Evolutionary conservation across 2,329 filamentous ascomycete species (phyloP), one percentile per base, ranked within the genome.

Genomic region (Boeremia lycopersici): DNA sequence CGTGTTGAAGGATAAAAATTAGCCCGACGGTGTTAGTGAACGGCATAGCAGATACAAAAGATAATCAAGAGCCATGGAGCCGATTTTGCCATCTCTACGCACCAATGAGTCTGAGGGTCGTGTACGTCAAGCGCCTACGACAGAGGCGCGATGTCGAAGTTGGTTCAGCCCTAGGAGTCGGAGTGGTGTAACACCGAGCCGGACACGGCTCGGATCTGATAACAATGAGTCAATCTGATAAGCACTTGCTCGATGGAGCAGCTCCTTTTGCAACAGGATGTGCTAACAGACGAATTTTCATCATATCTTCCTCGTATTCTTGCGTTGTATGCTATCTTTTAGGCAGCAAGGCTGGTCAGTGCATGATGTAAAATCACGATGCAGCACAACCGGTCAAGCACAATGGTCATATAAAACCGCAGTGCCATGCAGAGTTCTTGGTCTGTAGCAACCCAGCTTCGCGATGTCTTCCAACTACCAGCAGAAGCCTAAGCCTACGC

Each of bases 181-280:
- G 36, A 39, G 6, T 39, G 10, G 8, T 19, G 19, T n/a, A 6
- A 12, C 19, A 25, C 36, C 11, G 36, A 39, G 19, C 19, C 52
- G 17, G 46, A 55, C 29, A 36, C 23, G 19, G 25, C 33, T 46
- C 46, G 46, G 52, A 55, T 55, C 52, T 50, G 52, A 49, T 55
- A 55, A 55, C 30, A 3, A 4, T 30, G 33, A 50, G 31, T 44
- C 48, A 39, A 44, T 50, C 40, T 44, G 40, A 45, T 51, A 51
- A 51, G 40, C 40, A 39, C 41, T 45, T 38, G 34, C 17, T 15
- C 7, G 26, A 25, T 36, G 1, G 15, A 38, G 15, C 17, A 13
- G 15, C n/a, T 34, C 13, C 39, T 36, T 28, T 38, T 19, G 2
- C 6, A 48, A 41, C 17, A 29, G 23, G 35, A 41, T 7, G n/a